A percentile compares a stretch with the other conserved stretches of the same genome.
Conservation (phyloP, 805 yeast species). For the Naumovozyma baii region DNA sequence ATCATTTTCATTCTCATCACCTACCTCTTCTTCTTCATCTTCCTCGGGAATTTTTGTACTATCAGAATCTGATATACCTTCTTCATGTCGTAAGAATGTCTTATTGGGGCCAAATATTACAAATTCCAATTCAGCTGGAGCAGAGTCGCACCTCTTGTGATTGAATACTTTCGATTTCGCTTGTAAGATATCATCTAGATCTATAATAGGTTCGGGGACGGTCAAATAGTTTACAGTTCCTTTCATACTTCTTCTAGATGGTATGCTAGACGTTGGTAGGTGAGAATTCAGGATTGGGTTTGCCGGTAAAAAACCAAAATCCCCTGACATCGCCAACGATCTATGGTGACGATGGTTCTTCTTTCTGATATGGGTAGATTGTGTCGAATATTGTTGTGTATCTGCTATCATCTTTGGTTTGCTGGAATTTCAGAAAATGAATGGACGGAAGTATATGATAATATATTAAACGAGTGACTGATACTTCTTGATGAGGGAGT, state of each 20-base stretch:
- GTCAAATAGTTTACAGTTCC: not conserved
- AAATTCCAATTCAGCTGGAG: not conserved
- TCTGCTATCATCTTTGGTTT: not conserved
- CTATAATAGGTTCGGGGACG: not conserved
- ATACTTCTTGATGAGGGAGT: not conserved
- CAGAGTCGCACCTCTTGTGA: not conserved
- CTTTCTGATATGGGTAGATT: not conserved
- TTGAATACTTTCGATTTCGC: not conserved
- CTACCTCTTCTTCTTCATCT: not conserved
- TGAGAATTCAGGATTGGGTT: too few species aligned
- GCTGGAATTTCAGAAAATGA: too few species aligned
- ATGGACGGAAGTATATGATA: too few species aligned
- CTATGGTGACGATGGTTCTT: conserved; percentile 64
- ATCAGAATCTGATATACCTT: not conserved
- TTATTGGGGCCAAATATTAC: not conserved
- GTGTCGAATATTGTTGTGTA: not conserved
- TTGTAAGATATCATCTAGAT: not conserved
- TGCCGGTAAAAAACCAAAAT: conserved; percentile 45
- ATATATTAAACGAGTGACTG: not conserved
- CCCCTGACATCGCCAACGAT: conserved; percentile 81
- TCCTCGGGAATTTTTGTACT: not conserved
- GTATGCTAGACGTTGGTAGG: too few species aligned
- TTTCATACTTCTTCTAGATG: too few species aligned
- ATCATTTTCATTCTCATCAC: not conserved
- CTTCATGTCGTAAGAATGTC: not conserved